phyloP scores from a whole-genome alignment of 257 asterid species.

The Paulownia fortunei region DNA sequence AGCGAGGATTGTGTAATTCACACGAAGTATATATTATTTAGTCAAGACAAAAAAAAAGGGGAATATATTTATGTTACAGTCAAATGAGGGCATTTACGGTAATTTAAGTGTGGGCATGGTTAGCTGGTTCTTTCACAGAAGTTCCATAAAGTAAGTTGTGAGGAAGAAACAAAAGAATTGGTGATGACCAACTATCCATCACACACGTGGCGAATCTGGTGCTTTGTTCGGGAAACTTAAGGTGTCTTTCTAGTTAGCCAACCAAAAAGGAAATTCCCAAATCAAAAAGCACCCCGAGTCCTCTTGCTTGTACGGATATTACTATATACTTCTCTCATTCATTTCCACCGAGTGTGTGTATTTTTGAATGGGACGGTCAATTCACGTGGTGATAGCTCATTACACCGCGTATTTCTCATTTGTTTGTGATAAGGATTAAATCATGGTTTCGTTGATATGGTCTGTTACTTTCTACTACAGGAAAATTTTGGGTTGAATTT shows the following conservation, averaged over 20 bases:
- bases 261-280: constrained; percentile 29
- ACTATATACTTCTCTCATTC: background rate
- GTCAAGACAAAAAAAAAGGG: too few relatives aligned
- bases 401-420: too few relatives aligned
- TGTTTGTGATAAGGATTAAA: too few relatives aligned
- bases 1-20: too few relatives aligned
- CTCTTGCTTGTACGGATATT: constrained; percentile 35
- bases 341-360: background rate
- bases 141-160: background rate
- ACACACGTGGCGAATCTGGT: constrained; percentile 36
- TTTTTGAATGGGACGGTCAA: background rate
- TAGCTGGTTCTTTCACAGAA: background rate
- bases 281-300: background rate
- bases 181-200: background rate
- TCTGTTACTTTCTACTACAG: too few relatives aligned
- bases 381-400: too few relatives aligned
- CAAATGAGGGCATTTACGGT: background rate
- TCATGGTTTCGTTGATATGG: too few relatives aligned
- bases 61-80: too few relatives aligned
- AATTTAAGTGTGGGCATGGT: background rate
- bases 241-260: constrained; percentile 45
- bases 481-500: too few relatives aligned
- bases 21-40: too few relatives aligned
- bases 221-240: constrained; percentile 5
- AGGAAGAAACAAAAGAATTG: background rate